Evolutionary conservation across 2,329 filamentous ascomycete species (phyloP).

Genomic region (Fusarium chaquense): DNA sequence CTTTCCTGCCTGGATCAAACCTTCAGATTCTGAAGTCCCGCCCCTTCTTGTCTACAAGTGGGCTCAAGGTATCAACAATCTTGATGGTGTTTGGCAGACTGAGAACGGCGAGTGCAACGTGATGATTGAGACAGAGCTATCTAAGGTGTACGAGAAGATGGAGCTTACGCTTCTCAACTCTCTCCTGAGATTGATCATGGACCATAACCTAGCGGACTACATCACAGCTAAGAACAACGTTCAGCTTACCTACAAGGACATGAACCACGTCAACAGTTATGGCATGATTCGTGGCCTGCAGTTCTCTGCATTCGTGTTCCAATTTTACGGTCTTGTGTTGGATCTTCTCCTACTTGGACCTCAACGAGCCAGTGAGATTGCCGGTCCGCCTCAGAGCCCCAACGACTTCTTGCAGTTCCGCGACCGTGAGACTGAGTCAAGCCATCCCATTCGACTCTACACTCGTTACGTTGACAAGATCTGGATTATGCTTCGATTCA

Average conservation of each 20-base stretch:
- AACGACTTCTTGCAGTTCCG: constrained; percentile 99
- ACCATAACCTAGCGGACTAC: constrained; percentile 98
- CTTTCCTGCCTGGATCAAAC: constrained; percentile 99
- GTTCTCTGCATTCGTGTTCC: constrained; percentile 98
- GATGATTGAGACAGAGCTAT: constrained; percentile 97
- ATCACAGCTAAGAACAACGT: constrained; percentile 99
- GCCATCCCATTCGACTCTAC: constrained; percentile 97
- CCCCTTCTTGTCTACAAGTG: constrained; percentile 97
- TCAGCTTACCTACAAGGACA: constrained; percentile 98
- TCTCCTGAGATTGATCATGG: constrained; percentile 94
- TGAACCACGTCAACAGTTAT: constrained; percentile 99
- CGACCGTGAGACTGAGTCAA: constrained; percentile 89
- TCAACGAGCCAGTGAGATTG: constrained; percentile 97
- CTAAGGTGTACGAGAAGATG: constrained; percentile 99
- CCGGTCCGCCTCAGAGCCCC: constrained; percentile 89
- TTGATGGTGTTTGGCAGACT: constrained; percentile 94
- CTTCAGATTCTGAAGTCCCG: constrained; percentile 96
- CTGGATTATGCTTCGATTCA: constrained; percentile 97
- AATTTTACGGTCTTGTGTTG: constrained; percentile 96
- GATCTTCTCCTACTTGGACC: constrained; percentile 92
- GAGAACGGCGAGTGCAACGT: constrained; percentile 97
- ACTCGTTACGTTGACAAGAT: constrained; percentile 98
- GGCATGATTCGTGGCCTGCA: constrained; percentile 98
- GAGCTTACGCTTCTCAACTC: constrained; percentile 96
- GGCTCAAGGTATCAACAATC: constrained; percentile 99